phyloP scores from a whole-genome alignment of 1,284 basidiomycete genomes.

The Agroathelia rolfsii region DNA sequence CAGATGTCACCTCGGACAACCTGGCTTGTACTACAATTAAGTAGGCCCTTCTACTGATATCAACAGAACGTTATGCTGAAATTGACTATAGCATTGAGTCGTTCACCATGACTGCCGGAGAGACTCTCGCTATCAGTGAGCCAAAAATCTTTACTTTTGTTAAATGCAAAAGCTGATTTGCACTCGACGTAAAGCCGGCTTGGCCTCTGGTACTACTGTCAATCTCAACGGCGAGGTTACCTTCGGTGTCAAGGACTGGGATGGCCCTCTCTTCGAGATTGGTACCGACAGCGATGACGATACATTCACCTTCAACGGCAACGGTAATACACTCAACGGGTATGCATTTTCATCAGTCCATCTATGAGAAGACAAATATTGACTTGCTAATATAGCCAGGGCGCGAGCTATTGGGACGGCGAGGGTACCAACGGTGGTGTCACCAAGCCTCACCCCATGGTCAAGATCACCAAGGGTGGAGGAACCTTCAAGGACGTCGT shows the following conservation, averaged over 20 bases:
- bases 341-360: too few species aligned
- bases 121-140: not conserved
- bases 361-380: too few species aligned
- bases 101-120: constrained; percentile 4
- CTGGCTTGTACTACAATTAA: constrained; percentile 3
- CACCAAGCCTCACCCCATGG: too few species aligned
- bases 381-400: too few species aligned
- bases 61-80: too few species aligned
- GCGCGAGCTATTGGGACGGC: too few species aligned
- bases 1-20: constrained; percentile 2
- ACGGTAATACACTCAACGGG: too few species aligned
- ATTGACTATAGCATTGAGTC: constrained; percentile 1
- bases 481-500: constrained; percentile 2
- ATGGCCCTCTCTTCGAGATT: constrained; percentile 2
- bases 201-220: constrained; percentile 1
- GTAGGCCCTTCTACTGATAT: not conserved
- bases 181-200: constrained; percentile 1
- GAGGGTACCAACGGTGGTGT: too few species aligned
- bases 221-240: constrained; percentile 3
- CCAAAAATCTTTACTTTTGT: not conserved
- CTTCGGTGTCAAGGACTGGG: constrained; percentile 1
- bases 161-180: not conserved
- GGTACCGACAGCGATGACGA: not conserved
- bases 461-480: constrained; percentile 4
- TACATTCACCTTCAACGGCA: constrained; percentile 3